Conservation (phyloP, 2,329 filamentous ascomycete species). For the Clarireedia monteithiana region DNA sequence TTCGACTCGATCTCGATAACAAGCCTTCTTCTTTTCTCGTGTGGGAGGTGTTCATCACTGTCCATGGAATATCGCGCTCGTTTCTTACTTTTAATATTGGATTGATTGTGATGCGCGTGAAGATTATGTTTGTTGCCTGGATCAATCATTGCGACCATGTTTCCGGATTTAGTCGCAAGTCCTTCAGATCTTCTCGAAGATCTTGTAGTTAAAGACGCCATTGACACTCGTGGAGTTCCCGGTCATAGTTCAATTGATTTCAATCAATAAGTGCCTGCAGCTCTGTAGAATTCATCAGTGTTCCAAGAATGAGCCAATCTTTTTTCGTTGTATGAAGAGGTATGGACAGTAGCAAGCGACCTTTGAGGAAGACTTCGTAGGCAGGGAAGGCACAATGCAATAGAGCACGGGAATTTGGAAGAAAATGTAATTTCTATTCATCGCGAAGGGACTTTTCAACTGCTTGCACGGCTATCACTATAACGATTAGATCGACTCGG, state of each 20-base stretch:
- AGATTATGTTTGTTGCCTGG: neutral
- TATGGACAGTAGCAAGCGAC: constrained; percentile 5
- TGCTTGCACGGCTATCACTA: neutral
- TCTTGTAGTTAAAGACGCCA: constrained; percentile 8
- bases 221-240: neutral
- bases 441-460: neutral
- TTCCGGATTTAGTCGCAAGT: constrained; percentile 2
- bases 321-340: neutral
- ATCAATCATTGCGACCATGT: constrained; percentile 14
- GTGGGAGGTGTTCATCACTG: constrained; percentile 36
- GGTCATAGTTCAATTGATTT: constrained; percentile 6
- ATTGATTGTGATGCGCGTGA: constrained; percentile 8
- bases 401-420: neutral
- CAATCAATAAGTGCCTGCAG: neutral
- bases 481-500: too few relatives aligned
- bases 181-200: constrained; percentile 5
- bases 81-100: constrained; percentile 38
- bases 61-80: constrained; percentile 39
- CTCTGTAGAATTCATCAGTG: neutral
- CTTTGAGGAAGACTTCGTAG: neutral
- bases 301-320: neutral
- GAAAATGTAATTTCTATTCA: neutral
- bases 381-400: constrained; percentile 5
- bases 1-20: constrained; percentile 43
- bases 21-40: constrained; percentile 44